Base-by-base conservation (phyloP, 73 alveolate genomes). In the Uronychia setigera region DNA sequence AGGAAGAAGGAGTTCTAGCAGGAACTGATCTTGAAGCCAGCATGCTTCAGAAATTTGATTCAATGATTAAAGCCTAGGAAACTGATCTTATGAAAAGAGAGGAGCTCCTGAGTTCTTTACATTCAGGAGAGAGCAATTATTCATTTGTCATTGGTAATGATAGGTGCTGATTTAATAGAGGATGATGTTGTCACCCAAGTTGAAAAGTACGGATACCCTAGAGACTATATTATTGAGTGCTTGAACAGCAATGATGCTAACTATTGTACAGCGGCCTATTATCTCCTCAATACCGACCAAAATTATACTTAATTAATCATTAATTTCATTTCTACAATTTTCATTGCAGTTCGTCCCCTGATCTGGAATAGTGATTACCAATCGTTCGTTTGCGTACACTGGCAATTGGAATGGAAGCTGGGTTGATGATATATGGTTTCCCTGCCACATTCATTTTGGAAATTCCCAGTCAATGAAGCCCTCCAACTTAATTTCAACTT, bases 201-300 rank as follows among this genome's bases (percentile, higher is more conserved):
- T 19, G 98, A 88, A 67, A 81, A 82, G 75, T 57, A 83, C 9
- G 98, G 97, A 46, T 92, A 92, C 78, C 89, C 87, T 59, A 81
- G 89, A 33, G 91, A 89, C 1, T 92, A 89, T 80, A 30, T 94
- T n/a, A 77, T 84, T 14, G 83, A 76, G 31, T 58, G 91, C 26
- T 74, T 92, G 60, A 84, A 86, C 35, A 58, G 74, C 75, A 86
- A 93, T 32, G 94, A 93, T 77, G 82, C 89, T 77, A 91, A 91
- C 79, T 91, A 93, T 91, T 93, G 94, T 25, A 90, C 95, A 28
- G 94, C 97, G 14, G 84, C 96, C 19, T 93, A 93, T 80, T 84
- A 91, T 81, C 85, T 93, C 32, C 67, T 46, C 5, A 46, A 46
- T 19, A 46, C 67, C 19, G 67, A 46, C 19, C 67, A 46, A n/a